Conservation (phyloP, 176 grass and related monocot species). For the Neostapfia colusana region DNA sequence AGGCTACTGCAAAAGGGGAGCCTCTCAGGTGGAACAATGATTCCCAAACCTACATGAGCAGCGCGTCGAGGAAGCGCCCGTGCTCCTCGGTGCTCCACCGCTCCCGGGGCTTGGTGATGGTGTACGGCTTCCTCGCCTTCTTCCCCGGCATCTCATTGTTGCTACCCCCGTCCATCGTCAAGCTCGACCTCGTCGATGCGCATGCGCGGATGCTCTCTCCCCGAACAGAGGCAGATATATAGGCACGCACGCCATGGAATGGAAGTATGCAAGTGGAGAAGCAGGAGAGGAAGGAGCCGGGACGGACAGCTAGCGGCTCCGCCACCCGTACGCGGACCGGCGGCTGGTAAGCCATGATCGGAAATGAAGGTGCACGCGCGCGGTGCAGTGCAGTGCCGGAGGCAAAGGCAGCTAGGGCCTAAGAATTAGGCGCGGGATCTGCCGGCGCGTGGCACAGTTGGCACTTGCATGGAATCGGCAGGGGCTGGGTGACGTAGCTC, state of each 20-base stretch:
- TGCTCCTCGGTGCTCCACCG: slow-evolving; percentile 81
- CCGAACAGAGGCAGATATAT: not conserved
- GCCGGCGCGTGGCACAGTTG: slow-evolving; percentile 15
- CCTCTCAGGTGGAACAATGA: no score
- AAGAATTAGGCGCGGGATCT: slow-evolving; percentile 18
- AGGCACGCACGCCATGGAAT: not conserved
- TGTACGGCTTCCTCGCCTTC: slow-evolving; percentile 88
- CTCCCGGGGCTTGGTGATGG: slow-evolving; percentile 71
- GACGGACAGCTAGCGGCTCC: not conserved
- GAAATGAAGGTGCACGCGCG: not conserved
- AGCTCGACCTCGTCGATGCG: not conserved
- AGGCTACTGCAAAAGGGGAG: not conserved
- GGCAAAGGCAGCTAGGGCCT: not conserved
- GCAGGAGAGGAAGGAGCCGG: not conserved
- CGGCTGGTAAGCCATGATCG: not conserved
- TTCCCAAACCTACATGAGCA: no score
- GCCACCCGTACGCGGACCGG: not conserved
- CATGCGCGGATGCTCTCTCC: not conserved
- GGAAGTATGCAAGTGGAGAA: not conserved
- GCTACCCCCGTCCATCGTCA: not conserved
- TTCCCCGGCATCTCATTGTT: slow-evolving; percentile 33
- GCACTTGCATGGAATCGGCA: slow-evolving; percentile 45
- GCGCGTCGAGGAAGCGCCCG: slow-evolving; percentile 83
- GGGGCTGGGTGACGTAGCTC: not conserved
- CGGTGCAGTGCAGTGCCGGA: not conserved